These are phyloP conservation scores for Paraurostyla sp. DNA, from an alignment of 73 alveolate species.

Conservation along the genomic window DNA sequence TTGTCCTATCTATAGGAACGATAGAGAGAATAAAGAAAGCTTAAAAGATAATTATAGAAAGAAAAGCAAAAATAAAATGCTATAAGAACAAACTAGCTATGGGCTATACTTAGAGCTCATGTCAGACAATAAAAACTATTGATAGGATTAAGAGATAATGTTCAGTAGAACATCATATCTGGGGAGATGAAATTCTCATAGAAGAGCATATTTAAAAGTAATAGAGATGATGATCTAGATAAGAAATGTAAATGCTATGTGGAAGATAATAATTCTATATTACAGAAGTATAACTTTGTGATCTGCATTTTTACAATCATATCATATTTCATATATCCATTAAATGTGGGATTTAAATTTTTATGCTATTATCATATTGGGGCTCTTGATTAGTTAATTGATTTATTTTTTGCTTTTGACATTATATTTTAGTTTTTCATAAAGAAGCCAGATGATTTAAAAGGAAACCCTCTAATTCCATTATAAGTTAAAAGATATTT, in stretches of 20 bases:
- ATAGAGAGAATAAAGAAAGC: background rate
- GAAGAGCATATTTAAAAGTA: background rate
- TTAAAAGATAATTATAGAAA: background rate
- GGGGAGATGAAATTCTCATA: background rate
- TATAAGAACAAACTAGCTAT: background rate
- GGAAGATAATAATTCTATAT: background rate
- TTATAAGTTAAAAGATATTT: background rate
- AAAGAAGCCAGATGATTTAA: background rate
- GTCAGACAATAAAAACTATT: no score
- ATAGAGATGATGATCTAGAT: no score
- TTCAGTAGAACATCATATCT: no score
- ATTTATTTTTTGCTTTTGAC: background rate
- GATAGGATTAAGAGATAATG: no score
- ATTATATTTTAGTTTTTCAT: background rate
- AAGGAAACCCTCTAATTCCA: background rate
- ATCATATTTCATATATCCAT: background rate
- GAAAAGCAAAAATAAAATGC: background rate
- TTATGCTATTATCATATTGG: background rate
- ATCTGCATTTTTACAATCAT: background rate
- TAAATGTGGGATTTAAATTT: background rate
- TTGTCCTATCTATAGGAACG: background rate
- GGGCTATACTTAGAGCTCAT: background rate
- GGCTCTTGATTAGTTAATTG: background rate
- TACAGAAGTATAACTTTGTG: background rate
- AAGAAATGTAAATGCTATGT: background rate